Evolutionary conservation across 2,329 filamentous ascomycete species (phyloP).

Genomic region (Nothophaeocryptopus gaeumannii): DNA sequence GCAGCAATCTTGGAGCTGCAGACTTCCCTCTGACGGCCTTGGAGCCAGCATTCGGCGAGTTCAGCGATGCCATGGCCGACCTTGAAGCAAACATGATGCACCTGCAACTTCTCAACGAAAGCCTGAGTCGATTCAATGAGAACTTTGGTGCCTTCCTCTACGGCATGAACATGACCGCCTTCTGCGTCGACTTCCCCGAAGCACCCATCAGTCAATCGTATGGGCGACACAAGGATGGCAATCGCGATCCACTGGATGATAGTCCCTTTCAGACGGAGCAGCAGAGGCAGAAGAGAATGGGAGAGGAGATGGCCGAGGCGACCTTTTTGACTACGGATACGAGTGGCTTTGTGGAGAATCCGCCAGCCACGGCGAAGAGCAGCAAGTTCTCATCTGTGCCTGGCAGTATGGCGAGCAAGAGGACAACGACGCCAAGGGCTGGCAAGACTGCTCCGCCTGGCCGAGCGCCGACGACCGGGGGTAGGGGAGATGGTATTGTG

Average conservation of each 20-base stretch:
- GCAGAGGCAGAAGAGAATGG: slow-evolving; percentile 14
- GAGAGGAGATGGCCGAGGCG: slow-evolving; percentile 58
- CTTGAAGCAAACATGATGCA: slow-evolving; percentile 97
- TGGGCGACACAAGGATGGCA: slow-evolving; percentile 52
- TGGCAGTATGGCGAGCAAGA: slow-evolving; percentile 15
- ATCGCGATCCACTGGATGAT: slow-evolving; percentile 19
- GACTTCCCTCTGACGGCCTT: slow-evolving; percentile 74
- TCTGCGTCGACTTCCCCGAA: slow-evolving; percentile 97
- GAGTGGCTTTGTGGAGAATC: slow-evolving; percentile 82
- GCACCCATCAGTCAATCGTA: slow-evolving; percentile 84
- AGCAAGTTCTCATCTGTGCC: slow-evolving; percentile 30
- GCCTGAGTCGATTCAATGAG: slow-evolving; percentile 86
- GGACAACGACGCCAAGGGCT: slow-evolving; percentile 32
- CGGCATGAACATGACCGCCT: slow-evolving; percentile 97
- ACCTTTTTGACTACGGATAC: slow-evolving; percentile 93
- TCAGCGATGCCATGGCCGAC: slow-evolving; percentile 90
- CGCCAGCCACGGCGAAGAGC: slow-evolving; percentile 51
- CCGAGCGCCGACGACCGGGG: slow-evolving; percentile 14
- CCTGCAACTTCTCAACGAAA: slow-evolving; percentile 95
- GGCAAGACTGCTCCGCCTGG: slow-evolving; percentile 30
- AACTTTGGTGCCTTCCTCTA: slow-evolving; percentile 95
- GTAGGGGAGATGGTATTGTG: slow-evolving; percentile 34
- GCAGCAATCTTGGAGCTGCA: slow-evolving; percentile 43
- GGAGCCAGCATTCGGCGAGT: slow-evolving; percentile 87
- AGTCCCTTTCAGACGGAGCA: slow-evolving; percentile 23